These are phyloP conservation scores for Vaccinium myrtillus DNA, from an alignment of 148 eudicot species.

Conservation along the genomic window DNA sequence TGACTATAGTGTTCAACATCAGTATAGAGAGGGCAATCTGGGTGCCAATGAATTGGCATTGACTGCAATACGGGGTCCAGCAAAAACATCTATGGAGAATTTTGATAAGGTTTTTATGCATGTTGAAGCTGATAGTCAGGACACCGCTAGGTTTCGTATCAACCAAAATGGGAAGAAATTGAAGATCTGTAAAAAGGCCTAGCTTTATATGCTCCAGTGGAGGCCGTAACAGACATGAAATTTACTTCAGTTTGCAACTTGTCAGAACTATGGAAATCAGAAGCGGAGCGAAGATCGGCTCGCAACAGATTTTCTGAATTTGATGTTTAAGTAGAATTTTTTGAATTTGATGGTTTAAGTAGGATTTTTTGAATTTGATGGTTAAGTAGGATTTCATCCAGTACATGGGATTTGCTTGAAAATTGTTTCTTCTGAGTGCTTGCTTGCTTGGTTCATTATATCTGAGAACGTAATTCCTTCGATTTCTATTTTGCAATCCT, in stretches of 20 bases:
- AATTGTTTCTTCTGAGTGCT: background rate
- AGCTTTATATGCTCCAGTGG: slow-evolving; percentile 59
- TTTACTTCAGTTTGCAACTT: slow-evolving; percentile 74
- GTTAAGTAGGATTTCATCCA: slow-evolving; percentile 46
- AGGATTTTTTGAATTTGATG: slow-evolving; percentile 63
- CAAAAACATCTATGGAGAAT: no score
- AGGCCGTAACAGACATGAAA: slow-evolving; percentile 77
- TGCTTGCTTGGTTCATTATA: background rate
- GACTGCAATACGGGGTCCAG: no score
- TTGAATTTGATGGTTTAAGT: slow-evolving; percentile 26
- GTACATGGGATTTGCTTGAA: background rate
- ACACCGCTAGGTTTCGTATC: no score
- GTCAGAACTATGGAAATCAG: slow-evolving; percentile 85
- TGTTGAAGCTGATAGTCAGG: no score
- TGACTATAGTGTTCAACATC: no score
- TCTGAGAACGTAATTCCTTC: slow-evolving; percentile 12
- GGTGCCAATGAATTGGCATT: no score
- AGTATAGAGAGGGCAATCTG: no score
- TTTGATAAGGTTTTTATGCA: no score
- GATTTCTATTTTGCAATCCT: no score
- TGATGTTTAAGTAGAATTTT: slow-evolving; percentile 54
- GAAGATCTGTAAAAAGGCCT: no score
- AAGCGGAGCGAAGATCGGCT: slow-evolving; percentile 76
- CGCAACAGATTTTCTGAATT: slow-evolving; percentile 73
- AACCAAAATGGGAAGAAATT: no score